Conservation (phyloP, 371 early-diverging fungal species). For the Mortierella polycephala region DNA sequence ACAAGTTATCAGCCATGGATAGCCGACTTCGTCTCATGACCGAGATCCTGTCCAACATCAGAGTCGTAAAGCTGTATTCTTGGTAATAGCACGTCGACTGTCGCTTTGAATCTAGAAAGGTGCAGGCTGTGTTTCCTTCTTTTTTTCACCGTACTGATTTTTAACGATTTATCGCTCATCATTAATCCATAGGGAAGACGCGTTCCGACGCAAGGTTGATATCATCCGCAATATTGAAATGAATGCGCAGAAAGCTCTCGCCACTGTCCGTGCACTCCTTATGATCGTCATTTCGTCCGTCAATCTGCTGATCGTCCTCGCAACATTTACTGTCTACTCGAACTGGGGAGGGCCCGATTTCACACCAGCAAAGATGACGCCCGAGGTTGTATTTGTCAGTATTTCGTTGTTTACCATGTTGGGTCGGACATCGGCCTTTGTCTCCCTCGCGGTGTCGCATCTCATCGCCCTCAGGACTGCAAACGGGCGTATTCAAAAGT, state of each 20-base stretch:
- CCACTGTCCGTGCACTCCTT: slow-evolving; percentile 29
- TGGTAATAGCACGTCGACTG: slow-evolving; percentile 42
- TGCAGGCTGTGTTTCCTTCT: not conserved
- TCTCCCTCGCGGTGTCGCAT: slow-evolving; percentile 71
- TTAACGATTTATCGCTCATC: not conserved
- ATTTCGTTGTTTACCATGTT: slow-evolving; percentile 92
- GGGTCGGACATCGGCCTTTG: slow-evolving; percentile 84
- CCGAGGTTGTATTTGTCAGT: slow-evolving; percentile 88
- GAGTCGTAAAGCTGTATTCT: slow-evolving; percentile 89
- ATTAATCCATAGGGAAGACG: slow-evolving; percentile 61
- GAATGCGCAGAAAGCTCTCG: slow-evolving; percentile 62
- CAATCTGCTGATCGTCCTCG: slow-evolving; percentile 87
- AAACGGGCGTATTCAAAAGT: slow-evolving; percentile 77
- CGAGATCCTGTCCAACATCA: slow-evolving; percentile 93
- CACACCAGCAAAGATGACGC: slow-evolving; percentile 68
- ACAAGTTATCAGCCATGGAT: slow-evolving; percentile 52
- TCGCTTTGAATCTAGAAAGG: not conserved
- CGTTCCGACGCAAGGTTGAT: slow-evolving; percentile 44
- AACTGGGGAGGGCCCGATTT: slow-evolving; percentile 56
- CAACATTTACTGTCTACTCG: slow-evolving; percentile 85
- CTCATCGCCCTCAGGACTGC: slow-evolving; percentile 84
- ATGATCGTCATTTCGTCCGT: slow-evolving; percentile 54
- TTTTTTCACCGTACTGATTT: not conserved
- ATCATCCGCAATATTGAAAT: slow-evolving; percentile 64
- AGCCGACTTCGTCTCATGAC: slow-evolving; percentile 58